Evolutionary conservation across 129 eudicot genomes (phyloP), one percentile per base, ranked within the genome.

Genomic region (Silybum marianum): DNA sequence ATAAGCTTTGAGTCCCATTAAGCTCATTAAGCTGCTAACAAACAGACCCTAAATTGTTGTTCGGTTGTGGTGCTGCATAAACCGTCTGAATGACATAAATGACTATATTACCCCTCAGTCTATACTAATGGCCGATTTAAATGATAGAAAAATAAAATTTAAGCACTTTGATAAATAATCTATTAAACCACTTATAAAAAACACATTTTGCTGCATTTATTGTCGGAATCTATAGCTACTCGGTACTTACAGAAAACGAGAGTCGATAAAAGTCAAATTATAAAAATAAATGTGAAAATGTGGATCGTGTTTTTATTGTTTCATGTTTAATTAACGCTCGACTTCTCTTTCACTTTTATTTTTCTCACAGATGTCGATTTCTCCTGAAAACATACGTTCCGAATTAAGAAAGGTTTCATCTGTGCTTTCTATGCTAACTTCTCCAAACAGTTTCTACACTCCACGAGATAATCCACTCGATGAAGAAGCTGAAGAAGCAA

Each of bases 361-460:
- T 71, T 36, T 51, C 26, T 54, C 28, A 32, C 71, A 82, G 80
- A 40, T 79, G n/a, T 48, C 82, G 23, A 79, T 79, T 46, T 67
- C 60, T 79, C 74, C 79, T 12, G 51, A 51, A 44, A 71, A 82
- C 69, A 19, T 40, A 6, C 67, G 76, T 39, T 39, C 74, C 14
- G 85, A 82, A 68, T 46, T 82, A 69, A 51, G 32, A 26, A 48
- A 82, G n/a, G 85, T 82, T 69, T 82, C 85, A 75, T 82, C 81
- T 9, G 85, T 75, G 14, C 85, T 82, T 69, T 75, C 81, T 8
- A 34, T 75, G 69, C 77, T 82, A 76, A 68, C 81, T 46, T 75
- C 85, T 75, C 85, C 81, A 32, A 51, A 75, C 76, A 75, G 28
- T 32, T 75, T 23, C 76, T 75, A 82, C 81, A 74, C 71, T 51